phyloP scores from a whole-genome alignment of 805 yeast genomes.

The Alloascoidea africana region DNA sequence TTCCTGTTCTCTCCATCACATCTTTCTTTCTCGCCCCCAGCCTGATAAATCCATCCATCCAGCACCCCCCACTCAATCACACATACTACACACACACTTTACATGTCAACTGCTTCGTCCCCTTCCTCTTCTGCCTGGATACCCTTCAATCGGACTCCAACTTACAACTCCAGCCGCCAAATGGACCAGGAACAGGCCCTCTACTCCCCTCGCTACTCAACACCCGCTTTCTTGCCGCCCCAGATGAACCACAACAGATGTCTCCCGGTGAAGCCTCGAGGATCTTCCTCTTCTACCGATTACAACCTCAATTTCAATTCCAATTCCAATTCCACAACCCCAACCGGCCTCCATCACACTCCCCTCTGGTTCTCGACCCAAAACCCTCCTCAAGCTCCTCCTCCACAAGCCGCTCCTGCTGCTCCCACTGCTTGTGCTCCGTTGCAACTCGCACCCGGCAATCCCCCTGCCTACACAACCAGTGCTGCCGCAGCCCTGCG shows the following conservation, averaged over 20 bases:
- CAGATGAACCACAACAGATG: constrained; percentile 1
- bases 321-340: not conserved
- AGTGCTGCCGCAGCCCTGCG: not conserved
- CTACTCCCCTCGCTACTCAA: not conserved
- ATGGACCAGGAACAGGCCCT: no score
- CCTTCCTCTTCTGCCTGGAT: not conserved
- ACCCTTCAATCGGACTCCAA: no score
- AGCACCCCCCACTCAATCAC: not conserved
- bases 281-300: not conserved
- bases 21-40: no score
- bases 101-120: not conserved
- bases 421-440: no score
- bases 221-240: not conserved
- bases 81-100: no score
- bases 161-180: no score
- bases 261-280: not conserved
- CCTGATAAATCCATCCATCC: no score
- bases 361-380: not conserved
- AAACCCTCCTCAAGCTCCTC: not conserved
- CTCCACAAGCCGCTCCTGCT: no score
- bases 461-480: not conserved
- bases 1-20: no score
- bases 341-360: not conserved
- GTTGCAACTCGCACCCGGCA: not conserved
- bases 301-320: not conserved